phyloP scores from a whole-genome alignment of 176 grass and related monocot genomes.

The Paspalum notatum region DNA sequence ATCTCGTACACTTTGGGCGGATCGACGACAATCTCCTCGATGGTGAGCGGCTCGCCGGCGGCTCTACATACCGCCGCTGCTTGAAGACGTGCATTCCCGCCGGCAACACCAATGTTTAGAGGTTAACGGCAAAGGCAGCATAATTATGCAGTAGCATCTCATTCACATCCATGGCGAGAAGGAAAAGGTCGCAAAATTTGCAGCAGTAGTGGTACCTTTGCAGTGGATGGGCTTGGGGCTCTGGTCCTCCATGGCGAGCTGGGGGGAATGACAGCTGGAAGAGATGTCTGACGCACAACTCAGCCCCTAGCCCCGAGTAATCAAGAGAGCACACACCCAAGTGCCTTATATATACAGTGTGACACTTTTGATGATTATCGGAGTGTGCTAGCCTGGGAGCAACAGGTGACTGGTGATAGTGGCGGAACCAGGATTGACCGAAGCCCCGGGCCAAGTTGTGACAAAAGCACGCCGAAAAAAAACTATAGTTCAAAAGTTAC shows the following conservation, averaged over 20 bases:
- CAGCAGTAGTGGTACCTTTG: slow-evolving; percentile 50
- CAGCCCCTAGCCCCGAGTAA: not conserved
- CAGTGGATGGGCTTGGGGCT: slow-evolving; percentile 58
- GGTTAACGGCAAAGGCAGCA: not conserved
- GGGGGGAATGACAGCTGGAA: not conserved
- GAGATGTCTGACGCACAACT: not conserved
- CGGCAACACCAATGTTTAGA: not conserved
- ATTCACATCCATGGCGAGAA: not conserved
- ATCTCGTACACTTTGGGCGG: slow-evolving; percentile 65
- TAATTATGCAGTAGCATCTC: not conserved
- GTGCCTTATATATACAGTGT: not conserved
- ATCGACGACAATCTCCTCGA: slow-evolving; percentile 86
- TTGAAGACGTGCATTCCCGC: not conserved
- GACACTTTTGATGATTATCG: no score
- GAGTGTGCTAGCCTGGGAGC: no score
- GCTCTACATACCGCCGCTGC: slow-evolving; percentile 73
- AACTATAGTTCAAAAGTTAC: no score
- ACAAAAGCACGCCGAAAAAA: no score
- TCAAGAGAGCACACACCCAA: not conserved
- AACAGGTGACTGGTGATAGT: no score
- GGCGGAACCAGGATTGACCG: no score
- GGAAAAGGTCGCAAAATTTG: not conserved
- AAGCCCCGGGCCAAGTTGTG: no score
- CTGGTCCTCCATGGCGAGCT: slow-evolving; percentile 34
- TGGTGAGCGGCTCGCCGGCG: slow-evolving; percentile 52